Percentiles rank a stretch among this genome's conserved stretches.
These are phyloP conservation scores for Xerocomellus intermedius DNA, from an alignment of 768 basidiomycete species.

Conservation along the genomic window DNA sequence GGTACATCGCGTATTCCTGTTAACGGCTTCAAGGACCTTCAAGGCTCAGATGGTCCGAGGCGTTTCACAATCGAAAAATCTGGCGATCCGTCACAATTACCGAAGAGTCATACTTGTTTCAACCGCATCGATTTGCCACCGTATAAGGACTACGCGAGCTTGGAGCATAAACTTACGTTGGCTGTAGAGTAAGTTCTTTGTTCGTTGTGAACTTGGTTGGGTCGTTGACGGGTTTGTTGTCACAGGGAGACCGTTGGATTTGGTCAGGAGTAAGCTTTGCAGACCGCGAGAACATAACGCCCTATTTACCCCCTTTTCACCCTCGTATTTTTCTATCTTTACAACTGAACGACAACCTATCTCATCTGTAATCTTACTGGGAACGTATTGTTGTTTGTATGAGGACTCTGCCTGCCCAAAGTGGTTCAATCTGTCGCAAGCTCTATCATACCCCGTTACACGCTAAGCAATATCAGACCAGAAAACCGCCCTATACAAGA, in stretches of 20 bases:
- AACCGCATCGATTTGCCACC: slow-evolving; percentile 96
- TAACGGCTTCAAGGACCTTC: slow-evolving; percentile 97
- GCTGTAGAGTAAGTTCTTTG: slow-evolving; percentile 78
- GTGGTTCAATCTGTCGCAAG: not conserved
- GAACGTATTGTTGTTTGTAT: slow-evolving; percentile 18
- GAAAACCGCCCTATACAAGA: not conserved
- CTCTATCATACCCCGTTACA: slow-evolving; percentile 1
- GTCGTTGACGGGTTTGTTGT: slow-evolving; percentile 16
- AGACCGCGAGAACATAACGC: not conserved
- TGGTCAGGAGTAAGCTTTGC: slow-evolving; percentile 73
- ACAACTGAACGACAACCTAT: slow-evolving; percentile 23
- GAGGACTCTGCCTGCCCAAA: not conserved
- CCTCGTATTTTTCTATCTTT: slow-evolving; percentile 3
- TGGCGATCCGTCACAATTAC: slow-evolving; percentile 93
- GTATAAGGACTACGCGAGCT: slow-evolving; percentile 90
- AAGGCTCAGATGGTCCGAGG: slow-evolving; percentile 95
- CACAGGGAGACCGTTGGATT: slow-evolving; percentile 89
- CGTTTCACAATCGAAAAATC: slow-evolving; percentile 99
- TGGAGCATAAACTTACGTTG: slow-evolving; percentile 93
- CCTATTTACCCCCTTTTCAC: slow-evolving; percentile 13
- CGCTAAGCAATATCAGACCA: slow-evolving; percentile 4
- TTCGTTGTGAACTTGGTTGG: slow-evolving; percentile 4
- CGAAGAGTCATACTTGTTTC: slow-evolving; percentile 97
- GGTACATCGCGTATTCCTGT: slow-evolving; percentile 97
- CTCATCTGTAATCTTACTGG: slow-evolving; percentile 31